Evolutionary conservation across 2,329 filamentous ascomycete species (phyloP).

Genomic region (Blastomyces silverae): DNA sequence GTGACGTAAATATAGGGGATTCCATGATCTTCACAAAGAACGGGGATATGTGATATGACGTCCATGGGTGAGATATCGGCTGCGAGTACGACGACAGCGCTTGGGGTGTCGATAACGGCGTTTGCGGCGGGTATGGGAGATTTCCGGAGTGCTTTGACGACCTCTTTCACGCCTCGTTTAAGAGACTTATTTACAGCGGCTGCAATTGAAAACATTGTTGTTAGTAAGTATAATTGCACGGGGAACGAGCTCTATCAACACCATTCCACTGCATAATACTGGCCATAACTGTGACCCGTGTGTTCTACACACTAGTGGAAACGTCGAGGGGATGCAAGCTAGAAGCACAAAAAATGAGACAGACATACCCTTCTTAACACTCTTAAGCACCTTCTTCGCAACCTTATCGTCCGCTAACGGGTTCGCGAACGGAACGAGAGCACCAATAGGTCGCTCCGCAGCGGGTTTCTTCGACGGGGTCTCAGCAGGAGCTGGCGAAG

Average conservation of each 20-base stretch:
- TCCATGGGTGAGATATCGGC: conserved; percentile 98
- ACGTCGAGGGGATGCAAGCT: not conserved
- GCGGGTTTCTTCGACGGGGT: conserved; percentile 21
- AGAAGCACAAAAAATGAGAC: not conserved
- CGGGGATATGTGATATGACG: conserved; percentile 95
- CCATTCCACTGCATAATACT: not conserved
- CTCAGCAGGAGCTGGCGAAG: conserved; percentile 23
- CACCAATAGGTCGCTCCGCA: conserved; percentile 35
- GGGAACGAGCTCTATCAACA: not conserved
- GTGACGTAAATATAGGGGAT: conserved; percentile 95
- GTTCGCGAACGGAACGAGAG: conserved; percentile 46
- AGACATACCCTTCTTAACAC: conserved; percentile 46
- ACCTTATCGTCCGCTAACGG: conserved; percentile 47
- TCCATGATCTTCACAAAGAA: conserved; percentile 96
- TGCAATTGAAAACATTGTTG: conserved; percentile 37
- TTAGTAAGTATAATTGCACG: conserved; percentile 22
- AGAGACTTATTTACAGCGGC: conserved; percentile 92
- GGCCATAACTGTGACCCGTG: not conserved
- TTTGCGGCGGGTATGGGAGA: conserved; percentile 64
- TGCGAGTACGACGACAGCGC: conserved; percentile 78
- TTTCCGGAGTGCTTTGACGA: conserved; percentile 97
- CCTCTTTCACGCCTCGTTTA: conserved; percentile 97
- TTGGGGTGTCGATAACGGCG: conserved; percentile 55
- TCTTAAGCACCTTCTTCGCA: conserved; percentile 47
- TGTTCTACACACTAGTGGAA: not conserved